Percentiles rank a stretch among this genome's conserved stretches.
These are phyloP conservation scores for Tolypocladium ovalisporum DNA, from an alignment of 2,329 filamentous ascomycete genomes.

Conservation along the genomic window DNA sequence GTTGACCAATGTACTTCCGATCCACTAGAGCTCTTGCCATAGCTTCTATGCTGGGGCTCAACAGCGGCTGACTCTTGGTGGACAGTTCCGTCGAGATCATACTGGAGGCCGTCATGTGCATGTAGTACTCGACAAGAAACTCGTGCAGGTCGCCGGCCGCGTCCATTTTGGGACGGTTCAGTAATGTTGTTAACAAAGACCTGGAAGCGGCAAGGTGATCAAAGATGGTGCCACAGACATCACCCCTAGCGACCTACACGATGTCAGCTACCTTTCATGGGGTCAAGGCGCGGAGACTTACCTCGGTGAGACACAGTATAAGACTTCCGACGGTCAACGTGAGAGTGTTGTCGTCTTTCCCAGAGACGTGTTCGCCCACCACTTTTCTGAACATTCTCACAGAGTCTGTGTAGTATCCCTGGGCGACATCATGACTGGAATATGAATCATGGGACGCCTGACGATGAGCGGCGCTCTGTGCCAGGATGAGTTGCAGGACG, in stretches of 20 bases:
- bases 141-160: conserved; percentile 26
- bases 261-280: conserved; percentile 3
- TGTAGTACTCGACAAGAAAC: conserved; percentile 37
- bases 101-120: conserved; percentile 33
- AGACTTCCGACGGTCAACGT: conserved; percentile 31
- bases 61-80: conserved; percentile 16
- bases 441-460: conserved; percentile 17
- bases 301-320: conserved; percentile 35
- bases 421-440: conserved; percentile 18
- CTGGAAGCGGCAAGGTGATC: conserved; percentile 33
- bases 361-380: conserved; percentile 21
- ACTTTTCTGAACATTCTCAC: conserved; percentile 23
- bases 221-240: conserved; percentile 32
- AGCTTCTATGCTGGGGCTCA: conserved; percentile 19
- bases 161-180: conserved; percentile 19
- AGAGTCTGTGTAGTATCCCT: conserved; percentile 24
- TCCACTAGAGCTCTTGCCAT: conserved; percentile 17
- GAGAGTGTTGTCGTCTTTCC: conserved; percentile 22
- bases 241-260: conserved; percentile 25
- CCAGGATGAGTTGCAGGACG: conserved; percentile 33
- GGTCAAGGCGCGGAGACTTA: conserved; percentile 10
- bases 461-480: conserved; percentile 30
- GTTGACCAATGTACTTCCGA: conserved; percentile 21
- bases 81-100: conserved; percentile 31
- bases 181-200: conserved; percentile 25